Evolutionary conservation across 345 rosid species (phyloP), one percentile per base, ranked within the genome.

Genomic region (Arabis hirsuta): DNA sequence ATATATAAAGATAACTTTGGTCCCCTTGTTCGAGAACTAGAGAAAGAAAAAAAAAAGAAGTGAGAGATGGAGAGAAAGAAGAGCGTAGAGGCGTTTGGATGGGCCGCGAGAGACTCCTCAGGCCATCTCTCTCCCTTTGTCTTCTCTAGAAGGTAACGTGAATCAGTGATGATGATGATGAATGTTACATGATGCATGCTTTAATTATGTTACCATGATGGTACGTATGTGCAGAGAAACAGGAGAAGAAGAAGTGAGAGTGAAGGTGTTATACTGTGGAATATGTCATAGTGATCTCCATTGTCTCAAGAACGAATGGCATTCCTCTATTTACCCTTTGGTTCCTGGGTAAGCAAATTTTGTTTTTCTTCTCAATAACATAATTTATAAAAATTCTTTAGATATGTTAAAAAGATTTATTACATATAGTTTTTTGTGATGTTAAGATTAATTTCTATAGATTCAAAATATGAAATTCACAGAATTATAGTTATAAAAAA

Each of bases 281-380:
- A 82, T 90, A 29, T 90, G 96, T 70, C 93, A 90, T 73, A 54
- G 80, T 12, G 96, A 90, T 58, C 82, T 86, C 11, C 88, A 83
- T 52, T 59, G 47, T 44, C 4, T 77, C 47, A 86, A 62, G 72
- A 86, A 88, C 20, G 89, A 83, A 1, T 88, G 88, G 85, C 86
- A 84, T 45, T 7, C 54, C 16, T 69, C 87, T 62, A 47, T 16
- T 1, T 90, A 84, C 52, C 96, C 96, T 42, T 16, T 90, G 36
- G 85, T 86, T 62, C 96, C 96, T 1, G 96, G 96, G 96, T 86
- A 73, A 51, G 68, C 36, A 47, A 19, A 16, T 19, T 31, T 27
- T 69, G 7, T 44, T 32, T 16, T 10, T 22, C 24, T 42, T 29
- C 42, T 22, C 6, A 16, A 19, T 38, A 47, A 14, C 7, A 24